These are phyloP conservation scores for Datisca glomerata DNA, from an alignment of 306 rosid species.

Conservation along the genomic window DNA sequence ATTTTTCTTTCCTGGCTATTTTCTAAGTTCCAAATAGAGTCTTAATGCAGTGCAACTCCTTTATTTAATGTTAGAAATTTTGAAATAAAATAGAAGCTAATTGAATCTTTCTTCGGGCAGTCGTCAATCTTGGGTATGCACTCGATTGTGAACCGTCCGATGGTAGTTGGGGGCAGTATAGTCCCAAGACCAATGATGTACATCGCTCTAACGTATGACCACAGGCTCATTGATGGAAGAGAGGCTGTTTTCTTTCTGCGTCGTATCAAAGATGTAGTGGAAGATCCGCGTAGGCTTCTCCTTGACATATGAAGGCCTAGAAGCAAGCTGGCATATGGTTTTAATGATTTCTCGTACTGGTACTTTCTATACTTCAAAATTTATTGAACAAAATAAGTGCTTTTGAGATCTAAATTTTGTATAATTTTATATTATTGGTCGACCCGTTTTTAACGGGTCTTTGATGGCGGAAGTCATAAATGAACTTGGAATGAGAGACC, in stretches of 20 bases:
- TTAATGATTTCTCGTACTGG: background rate
- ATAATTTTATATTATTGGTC: background rate
- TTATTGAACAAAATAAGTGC: background rate
- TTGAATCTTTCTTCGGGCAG: conserved; percentile 31
- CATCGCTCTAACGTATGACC: conserved; percentile 74
- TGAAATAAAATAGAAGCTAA: background rate
- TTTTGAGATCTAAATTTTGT: background rate
- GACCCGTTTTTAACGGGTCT: background rate
- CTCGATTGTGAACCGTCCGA: conserved; percentile 61
- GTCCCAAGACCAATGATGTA: conserved; percentile 79
- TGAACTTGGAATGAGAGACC: background rate
- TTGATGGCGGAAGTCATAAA: background rate
- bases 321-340: background rate
- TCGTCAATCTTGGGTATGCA: conserved; percentile 86
- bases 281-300: conserved; percentile 74
- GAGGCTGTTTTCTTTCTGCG: conserved; percentile 83
- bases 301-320: conserved; percentile 40
- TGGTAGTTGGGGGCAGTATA: conserved; percentile 55
- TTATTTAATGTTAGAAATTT: too few relatives aligned
- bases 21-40: too few relatives aligned
- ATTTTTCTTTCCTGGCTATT: too few relatives aligned
- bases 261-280: conserved; percentile 63
- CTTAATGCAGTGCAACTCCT: too few relatives aligned
- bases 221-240: conserved; percentile 76
- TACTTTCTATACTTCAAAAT: background rate